Percentiles rank a stretch among this genome's conserved stretches.
phyloP scores from a whole-genome alignment of 352 stramenopile genomes.

The Phytophthora citricola region DNA sequence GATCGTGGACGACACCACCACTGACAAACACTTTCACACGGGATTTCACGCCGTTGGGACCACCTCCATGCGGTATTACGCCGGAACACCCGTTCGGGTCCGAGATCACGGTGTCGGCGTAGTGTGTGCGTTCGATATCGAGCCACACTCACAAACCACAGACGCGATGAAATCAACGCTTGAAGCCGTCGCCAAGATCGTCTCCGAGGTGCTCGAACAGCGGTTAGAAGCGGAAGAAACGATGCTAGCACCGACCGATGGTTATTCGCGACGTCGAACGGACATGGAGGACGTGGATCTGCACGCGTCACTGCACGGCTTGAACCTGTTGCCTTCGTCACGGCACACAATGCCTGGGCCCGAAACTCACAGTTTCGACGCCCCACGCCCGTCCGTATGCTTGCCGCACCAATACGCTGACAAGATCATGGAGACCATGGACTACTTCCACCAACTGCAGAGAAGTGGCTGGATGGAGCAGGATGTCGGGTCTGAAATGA shows the following conservation, averaged over 20 bases:
- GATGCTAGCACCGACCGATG: conserved; percentile 12
- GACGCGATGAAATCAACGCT: conserved; percentile 72
- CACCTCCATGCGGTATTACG: conserved; percentile 68
- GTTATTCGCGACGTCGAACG: conserved; percentile 13
- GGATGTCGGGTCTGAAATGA: conserved; percentile 9
- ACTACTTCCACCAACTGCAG: conserved; percentile 70
- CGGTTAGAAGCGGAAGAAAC: conserved; percentile 40
- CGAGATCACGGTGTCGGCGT: conserved; percentile 69
- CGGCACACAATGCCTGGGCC: conserved; percentile 15
- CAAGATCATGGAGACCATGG: conserved; percentile 67
- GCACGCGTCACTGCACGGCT: conserved; percentile 36
- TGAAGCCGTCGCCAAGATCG: conserved; percentile 79
- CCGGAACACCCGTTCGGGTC: conserved; percentile 64
- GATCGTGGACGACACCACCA: conserved; percentile 67
- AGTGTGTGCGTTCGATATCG: conserved; percentile 67
- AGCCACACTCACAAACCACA: conserved; percentile 55
- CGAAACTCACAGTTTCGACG: conserved; percentile 7
- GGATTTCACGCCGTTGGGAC: conserved; percentile 49
- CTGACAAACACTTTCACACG: conserved; percentile 76
- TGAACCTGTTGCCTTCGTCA: conserved; percentile 36
- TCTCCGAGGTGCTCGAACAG: conserved; percentile 84
- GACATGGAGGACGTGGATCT: conserved; percentile 30
- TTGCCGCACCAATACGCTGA: conserved; percentile 57
- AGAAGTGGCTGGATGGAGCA: conserved; percentile 54
- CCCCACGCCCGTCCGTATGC: conserved; percentile 34